A percentile compares a stretch with the other conserved stretches of the same genome.
Evolutionary conservation across 805 yeast genomes (phyloP).

Genomic region (Ogataea sp.): DNA sequence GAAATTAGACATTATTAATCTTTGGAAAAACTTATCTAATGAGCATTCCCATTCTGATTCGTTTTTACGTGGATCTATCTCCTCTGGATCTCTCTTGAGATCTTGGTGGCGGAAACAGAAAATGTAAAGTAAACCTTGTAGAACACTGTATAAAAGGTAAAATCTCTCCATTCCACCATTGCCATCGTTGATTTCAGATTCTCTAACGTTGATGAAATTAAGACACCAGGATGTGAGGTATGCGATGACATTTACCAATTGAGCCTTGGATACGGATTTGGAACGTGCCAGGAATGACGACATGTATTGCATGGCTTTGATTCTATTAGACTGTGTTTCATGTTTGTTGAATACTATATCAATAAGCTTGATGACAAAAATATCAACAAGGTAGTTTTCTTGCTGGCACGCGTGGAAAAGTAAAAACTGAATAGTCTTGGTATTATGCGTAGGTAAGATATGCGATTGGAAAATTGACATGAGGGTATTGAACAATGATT

Average conservation of each 20-base stretch:
- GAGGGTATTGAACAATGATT: constrained; percentile 62
- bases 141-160: constrained; percentile 80
- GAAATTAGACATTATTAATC: constrained; percentile 78
- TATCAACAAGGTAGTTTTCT: constrained; percentile 76
- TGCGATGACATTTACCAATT: constrained; percentile 74
- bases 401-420: constrained; percentile 76
- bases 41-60: constrained; percentile 64
- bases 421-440: constrained; percentile 80
- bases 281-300: constrained; percentile 90
- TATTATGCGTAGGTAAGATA: constrained; percentile 85
- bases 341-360: constrained; percentile 72
- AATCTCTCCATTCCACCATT: constrained; percentile 83
- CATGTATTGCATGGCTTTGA: constrained; percentile 87
- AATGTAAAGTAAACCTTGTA: constrained; percentile 84
- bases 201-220: constrained; percentile 76
- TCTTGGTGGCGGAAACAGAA: constrained; percentile 79
- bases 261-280: constrained; percentile 57
- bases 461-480: constrained; percentile 73
- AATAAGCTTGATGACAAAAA: constrained; percentile 71
- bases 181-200: constrained; percentile 60
- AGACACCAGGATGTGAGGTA: constrained; percentile 80
- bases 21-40: constrained; percentile 79
- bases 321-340: constrained; percentile 65
- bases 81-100: constrained; percentile 32
- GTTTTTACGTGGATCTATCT: constrained; percentile 6